A percentile compares a stretch with the other conserved stretches of the same genome.
phyloP scores from a whole-genome alignment of 1,284 basidiomycete species.

The Trametes versicolor region DNA sequence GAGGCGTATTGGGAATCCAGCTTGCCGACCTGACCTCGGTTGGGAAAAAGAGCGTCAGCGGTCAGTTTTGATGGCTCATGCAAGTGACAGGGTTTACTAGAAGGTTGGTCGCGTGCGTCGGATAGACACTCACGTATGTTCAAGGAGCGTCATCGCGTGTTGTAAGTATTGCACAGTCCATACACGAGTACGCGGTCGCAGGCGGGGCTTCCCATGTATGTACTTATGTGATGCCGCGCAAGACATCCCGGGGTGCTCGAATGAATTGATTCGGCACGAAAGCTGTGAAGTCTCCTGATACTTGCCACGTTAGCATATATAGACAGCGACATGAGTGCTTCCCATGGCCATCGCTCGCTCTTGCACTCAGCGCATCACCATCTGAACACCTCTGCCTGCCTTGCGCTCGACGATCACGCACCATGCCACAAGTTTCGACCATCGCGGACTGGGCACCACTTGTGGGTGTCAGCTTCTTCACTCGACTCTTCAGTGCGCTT shows the following conservation, averaged over 20 bases:
- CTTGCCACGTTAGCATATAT: neutral
- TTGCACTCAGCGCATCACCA: neutral
- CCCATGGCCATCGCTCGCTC: neutral
- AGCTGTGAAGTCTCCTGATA: neutral
- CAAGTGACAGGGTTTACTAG: neutral
- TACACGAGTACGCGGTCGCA: too few relatives aligned
- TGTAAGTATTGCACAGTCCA: too few relatives aligned
- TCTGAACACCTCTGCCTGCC: neutral
- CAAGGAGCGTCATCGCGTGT: too few relatives aligned
- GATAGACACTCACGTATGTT: too few relatives aligned
- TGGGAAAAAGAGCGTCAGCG: neutral
- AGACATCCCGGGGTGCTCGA: neutral
- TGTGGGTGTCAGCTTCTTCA: constrained; percentile 23
- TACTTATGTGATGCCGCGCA: neutral
- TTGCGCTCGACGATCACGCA: neutral
- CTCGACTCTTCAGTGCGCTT: constrained; percentile 19
- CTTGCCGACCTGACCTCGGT: neutral
- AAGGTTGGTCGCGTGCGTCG: too few relatives aligned
- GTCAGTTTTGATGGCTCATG: neutral
- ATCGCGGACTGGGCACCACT: constrained; percentile 30
- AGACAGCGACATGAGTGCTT: neutral
- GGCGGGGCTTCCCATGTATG: neutral
- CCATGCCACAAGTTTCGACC: constrained; percentile 23
- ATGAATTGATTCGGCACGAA: neutral
- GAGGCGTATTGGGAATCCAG: neutral